Percentiles rank a stretch among this genome's conserved stretches.
Conservation (phyloP, 257 asterid genomes). For the Penstemon eatonii region DNA sequence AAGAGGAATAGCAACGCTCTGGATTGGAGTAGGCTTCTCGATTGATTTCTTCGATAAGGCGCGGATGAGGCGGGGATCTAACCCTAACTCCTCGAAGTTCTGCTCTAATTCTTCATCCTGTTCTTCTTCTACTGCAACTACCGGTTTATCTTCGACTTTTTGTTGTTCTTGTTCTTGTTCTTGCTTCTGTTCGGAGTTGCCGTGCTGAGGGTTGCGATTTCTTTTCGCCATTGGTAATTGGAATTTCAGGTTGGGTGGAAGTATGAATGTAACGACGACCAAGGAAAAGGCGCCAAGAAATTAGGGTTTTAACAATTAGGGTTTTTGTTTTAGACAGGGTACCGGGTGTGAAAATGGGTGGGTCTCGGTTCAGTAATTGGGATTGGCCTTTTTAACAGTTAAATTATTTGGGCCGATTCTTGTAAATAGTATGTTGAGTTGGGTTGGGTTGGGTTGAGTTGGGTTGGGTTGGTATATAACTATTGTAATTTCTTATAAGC, state of each 20-base stretch:
- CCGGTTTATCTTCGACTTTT: constrained; percentile 18
- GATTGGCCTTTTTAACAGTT: not conserved
- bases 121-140: constrained; percentile 30
- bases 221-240: constrained; percentile 37
- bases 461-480: too few species aligned
- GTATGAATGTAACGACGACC: constrained; percentile 11
- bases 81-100: constrained; percentile 75
- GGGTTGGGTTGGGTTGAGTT: too few species aligned
- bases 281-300: not conserved
- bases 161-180: constrained; percentile 15
- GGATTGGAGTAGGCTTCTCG: constrained; percentile 82
- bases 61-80: constrained; percentile 80
- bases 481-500: too few species aligned
- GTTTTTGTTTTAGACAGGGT: constrained; percentile 25
- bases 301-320: constrained; percentile 31
- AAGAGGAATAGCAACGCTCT: constrained; percentile 76
- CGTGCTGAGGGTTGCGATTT: constrained; percentile 21
- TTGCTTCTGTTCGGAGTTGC: constrained; percentile 16
- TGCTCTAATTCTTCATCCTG: constrained; percentile 41
- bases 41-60: constrained; percentile 70
- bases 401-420: too few species aligned
- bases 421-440: too few species aligned
- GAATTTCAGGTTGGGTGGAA: not conserved
- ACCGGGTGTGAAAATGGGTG: constrained; percentile 15
- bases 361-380: not conserved